Base-by-base conservation (phyloP, 352 stramenopile species). In the Phytophthora rubi region DNA sequence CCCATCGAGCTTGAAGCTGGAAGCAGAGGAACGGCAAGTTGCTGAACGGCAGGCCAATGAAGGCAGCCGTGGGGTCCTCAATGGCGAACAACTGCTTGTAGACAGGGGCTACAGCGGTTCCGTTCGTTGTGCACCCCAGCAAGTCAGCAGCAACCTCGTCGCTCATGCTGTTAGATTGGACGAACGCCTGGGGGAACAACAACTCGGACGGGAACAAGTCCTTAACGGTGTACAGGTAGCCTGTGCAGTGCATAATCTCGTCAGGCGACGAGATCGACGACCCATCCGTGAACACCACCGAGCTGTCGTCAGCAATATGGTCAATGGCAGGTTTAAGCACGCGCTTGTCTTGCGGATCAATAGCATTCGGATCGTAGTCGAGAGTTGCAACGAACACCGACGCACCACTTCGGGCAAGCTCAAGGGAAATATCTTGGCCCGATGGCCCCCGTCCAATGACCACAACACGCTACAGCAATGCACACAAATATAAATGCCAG, bases 21-120 rank as follows among this genome's bases (percentile, higher is more conserved):
- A 93, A 95, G 64, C 77, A 93, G 2, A 88, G 62, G 47, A 95
- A 95, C n/a, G 85, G 87, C 37, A 95, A 62, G 39, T 93, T 93
- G 66, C 80, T 89, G 55, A 93, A 92, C 0, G 81, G 82, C 26
- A 95, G 62, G 0, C 87, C 87, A 37, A 95, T 65, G 59, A 95
- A 93, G 30, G 80, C 87, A 16, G 89, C 58, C 49, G 88, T 85
- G 5, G 87, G 79, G 37, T 93, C 85, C 64, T 92, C 85, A 21
- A 93, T 92, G 30, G 84, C 80, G 71, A 95, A 86, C 44, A 95
- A 59, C 26, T 95, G 82, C 62, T 91, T 90, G 74, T 92, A 93
- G 23, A 95, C 65, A 6, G 87, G 87, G 18, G 84, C 84, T 16
- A 95, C 74, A 23, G 72, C 79, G 21, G 62, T 64, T 39, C 74